Evolutionary conservation across 768 basidiomycete genomes (phyloP), one percentile per base, ranked within the genome.

Genomic region (Pluteus cervinus): DNA sequence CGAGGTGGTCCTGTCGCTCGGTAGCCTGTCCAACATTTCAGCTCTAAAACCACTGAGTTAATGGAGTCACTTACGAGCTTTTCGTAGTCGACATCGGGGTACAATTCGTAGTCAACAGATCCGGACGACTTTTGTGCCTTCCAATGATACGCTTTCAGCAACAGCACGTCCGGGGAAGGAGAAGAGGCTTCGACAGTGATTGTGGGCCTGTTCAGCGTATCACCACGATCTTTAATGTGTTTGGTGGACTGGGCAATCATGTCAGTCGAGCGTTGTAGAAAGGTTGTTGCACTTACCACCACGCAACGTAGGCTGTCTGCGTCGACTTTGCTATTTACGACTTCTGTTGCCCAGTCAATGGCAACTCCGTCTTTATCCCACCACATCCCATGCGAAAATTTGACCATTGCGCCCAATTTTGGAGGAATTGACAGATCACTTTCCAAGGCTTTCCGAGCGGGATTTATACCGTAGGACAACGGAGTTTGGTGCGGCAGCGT

Each of bases 341-440:
- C 44, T 38, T 60, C 58, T n/a, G 45, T 45, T 5, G 56, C 58
- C 58, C 58, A 60, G 38, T 57, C 57, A 32, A 58, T 53, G 15
- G 40, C 34, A 5, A 53, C 49, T 7, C 50, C 54, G 22, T 55
- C 52, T 0, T 39, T 44, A 30, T 46, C 43, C 44, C 51, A 50
- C 58, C 57, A 60, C 56, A 58, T 58, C 12, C 58, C 58, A 41
- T 54, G 45, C 15, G 55, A 56, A 41, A 60, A 58, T 35, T 60
- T 60, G 24, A 60, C 55, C 55, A 58, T 56, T n/a, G n/a, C n/a
- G n/a, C n/a, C n/a, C n/a, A n/a, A n/a, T n/a, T n/a, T n/a, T n/a
- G n/a, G n/a, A n/a, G n/a, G n/a, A n/a, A n/a, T n/a, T n/a, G n/a
- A n/a, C n/a, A n/a, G n/a, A n/a, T n/a, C n/a, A n/a, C n/a, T n/a